phyloP scores from a whole-genome alignment of 192 early-diverging fungal species.

The Coemansia sp. region DNA sequence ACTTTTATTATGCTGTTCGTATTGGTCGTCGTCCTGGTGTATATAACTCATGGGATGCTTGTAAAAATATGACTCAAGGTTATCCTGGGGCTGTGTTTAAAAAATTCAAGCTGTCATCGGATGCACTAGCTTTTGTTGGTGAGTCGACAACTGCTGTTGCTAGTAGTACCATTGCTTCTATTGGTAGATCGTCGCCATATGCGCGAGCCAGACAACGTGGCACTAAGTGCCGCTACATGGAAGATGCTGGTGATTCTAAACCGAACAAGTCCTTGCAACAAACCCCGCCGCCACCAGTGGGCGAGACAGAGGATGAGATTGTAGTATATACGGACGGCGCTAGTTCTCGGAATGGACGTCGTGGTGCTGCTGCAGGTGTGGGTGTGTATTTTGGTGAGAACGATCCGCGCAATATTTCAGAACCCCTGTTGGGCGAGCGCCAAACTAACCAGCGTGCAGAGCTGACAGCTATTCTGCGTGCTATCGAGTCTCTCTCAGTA shows the following conservation, averaged over 20 bases:
- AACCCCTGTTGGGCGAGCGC: conserved; percentile 46
- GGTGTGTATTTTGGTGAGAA: conserved; percentile 79
- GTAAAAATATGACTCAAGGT: conserved; percentile 55
- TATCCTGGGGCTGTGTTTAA: conserved; percentile 62
- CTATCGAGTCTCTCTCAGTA: conserved; percentile 39
- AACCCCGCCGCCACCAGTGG: not conserved
- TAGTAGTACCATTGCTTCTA: not conserved
- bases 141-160: not conserved
- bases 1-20: conserved; percentile 38
- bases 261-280: not conserved
- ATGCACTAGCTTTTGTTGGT: conserved; percentile 59
- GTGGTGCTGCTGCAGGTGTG: conserved; percentile 68
- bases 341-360: conserved; percentile 67
- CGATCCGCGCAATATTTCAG: conserved; percentile 69
- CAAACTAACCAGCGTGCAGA: conserved; percentile 80
- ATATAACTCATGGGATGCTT: conserved; percentile 58
- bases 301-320: conserved; percentile 18
- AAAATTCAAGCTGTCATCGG: conserved; percentile 57
- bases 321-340: conserved; percentile 84
- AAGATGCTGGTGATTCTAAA: too few relatives aligned
- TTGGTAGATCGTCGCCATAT: too few relatives aligned
- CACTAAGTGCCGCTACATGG: too few relatives aligned
- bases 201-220: too few relatives aligned
- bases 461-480: conserved; percentile 60
- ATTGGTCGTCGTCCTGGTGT: conserved; percentile 26